These are phyloP conservation scores for Coniochaeta hoffmannii DNA, from an alignment of 2,329 filamentous ascomycete species.

Conservation along the genomic window DNA sequence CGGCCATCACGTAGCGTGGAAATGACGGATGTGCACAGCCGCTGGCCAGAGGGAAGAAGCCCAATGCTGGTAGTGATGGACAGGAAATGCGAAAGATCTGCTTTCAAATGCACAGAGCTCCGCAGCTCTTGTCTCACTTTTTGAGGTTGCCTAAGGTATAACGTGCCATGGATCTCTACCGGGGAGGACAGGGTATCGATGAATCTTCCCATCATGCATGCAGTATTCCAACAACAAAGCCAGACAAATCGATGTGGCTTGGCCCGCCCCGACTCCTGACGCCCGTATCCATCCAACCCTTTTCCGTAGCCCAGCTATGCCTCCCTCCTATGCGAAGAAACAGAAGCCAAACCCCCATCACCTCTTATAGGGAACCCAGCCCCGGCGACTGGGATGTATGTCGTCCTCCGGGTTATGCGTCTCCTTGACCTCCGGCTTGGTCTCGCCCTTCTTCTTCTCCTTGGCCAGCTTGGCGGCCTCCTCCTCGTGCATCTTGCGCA, in stretches of 20 bases:
- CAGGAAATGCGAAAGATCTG: background rate
- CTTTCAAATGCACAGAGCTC: background rate
- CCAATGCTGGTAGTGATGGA: background rate
- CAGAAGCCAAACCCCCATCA: background rate
- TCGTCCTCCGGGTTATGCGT: conserved; percentile 19
- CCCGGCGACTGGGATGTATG: conserved; percentile 47
- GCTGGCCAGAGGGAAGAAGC: background rate
- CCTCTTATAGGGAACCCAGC: conserved; percentile 14
- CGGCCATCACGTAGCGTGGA: background rate
- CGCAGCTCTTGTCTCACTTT: background rate
- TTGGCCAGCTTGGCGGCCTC: conserved; percentile 29
- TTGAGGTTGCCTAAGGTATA: background rate
- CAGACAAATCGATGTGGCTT: background rate
- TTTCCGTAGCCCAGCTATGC: background rate
- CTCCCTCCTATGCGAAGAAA: background rate
- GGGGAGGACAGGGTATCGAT: background rate
- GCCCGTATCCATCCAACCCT: background rate
- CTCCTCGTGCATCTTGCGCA: conserved; percentile 36
- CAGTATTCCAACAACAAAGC: background rate
- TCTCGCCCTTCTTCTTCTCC: conserved; percentile 25
- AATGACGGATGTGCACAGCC: background rate
- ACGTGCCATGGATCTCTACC: background rate
- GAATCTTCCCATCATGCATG: background rate
- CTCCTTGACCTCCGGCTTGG: conserved; percentile 17
- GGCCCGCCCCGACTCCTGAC: background rate